These are phyloP conservation scores for Trichoderma sp. DNA, from an alignment of 2,329 filamentous ascomycete species.

Conservation along the genomic window DNA sequence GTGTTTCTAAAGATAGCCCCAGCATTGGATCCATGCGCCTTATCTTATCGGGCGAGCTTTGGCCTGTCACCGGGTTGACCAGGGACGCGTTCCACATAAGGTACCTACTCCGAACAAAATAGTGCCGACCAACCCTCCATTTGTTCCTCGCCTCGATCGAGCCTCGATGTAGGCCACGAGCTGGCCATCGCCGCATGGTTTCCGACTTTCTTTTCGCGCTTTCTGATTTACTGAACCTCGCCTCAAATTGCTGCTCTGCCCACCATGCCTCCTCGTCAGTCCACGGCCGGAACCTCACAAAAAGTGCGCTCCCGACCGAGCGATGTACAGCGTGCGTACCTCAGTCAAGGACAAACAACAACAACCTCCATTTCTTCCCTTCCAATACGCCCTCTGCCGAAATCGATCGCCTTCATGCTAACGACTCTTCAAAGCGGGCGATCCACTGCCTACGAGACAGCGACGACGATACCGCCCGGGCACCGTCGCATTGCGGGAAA, in stretches of 20 bases:
- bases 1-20: neutral
- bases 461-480: conserved; percentile 73
- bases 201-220: neutral
- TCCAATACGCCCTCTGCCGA: neutral
- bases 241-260: neutral
- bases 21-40: conserved; percentile 1
- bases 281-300: conserved; percentile 29
- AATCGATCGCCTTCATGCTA: conserved; percentile 18
- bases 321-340: conserved; percentile 46
- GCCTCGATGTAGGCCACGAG: conserved; percentile 19
- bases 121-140: neutral
- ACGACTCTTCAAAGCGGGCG: conserved; percentile 62
- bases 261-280: conserved; percentile 23
- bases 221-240: neutral
- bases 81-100: conserved; percentile 19
- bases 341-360: too few relatives aligned
- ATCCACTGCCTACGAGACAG: conserved; percentile 66
- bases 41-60: conserved; percentile 19
- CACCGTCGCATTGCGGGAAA: conserved; percentile 87
- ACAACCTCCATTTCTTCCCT: neutral
- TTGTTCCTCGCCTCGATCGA: neutral
- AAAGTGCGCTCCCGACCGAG: conserved; percentile 40
- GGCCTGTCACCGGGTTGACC: conserved; percentile 23
- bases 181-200: conserved; percentile 16
- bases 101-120: conserved; percentile 5